Conservation (phyloP, 192 early-diverging fungal species). For the Linnemannia hyalina region DNA sequence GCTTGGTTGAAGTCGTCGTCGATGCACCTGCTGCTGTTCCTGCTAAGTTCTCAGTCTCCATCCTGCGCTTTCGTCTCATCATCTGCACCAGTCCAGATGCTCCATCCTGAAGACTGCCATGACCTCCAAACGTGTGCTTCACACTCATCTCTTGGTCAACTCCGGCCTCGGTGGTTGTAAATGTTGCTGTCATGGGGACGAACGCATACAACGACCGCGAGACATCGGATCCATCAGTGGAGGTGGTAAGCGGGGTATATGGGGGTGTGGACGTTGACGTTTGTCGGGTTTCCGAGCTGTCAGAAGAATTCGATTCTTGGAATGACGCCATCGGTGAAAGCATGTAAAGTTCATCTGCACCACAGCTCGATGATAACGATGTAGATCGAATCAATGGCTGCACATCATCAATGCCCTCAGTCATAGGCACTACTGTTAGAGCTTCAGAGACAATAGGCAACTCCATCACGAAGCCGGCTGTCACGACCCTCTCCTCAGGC, state of each 20-base stretch:
- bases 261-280: slow-evolving; percentile 7
- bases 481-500: background rate
- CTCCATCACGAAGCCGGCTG: background rate
- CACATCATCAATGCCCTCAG: background rate
- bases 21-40: background rate
- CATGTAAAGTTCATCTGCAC: background rate
- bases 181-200: slow-evolving; percentile 20
- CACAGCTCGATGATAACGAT: background rate
- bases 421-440: background rate
- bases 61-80: slow-evolving; percentile 26
- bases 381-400: background rate
- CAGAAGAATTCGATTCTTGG: background rate
- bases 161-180: background rate
- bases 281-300: background rate
- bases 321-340: background rate
- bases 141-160: background rate
- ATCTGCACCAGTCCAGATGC: slow-evolving; percentile 7
- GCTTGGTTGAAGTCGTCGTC: background rate
- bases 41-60: slow-evolving; percentile 20
- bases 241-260: slow-evolving; percentile 2
- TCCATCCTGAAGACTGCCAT: background rate
- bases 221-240: background rate
- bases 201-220: slow-evolving; percentile 23
- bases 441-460: background rate
- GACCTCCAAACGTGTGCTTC: background rate